Evolutionary conservation across 176 grass and related monocot genomes (phyloP).

Genomic region (Panicum miliaceum): DNA sequence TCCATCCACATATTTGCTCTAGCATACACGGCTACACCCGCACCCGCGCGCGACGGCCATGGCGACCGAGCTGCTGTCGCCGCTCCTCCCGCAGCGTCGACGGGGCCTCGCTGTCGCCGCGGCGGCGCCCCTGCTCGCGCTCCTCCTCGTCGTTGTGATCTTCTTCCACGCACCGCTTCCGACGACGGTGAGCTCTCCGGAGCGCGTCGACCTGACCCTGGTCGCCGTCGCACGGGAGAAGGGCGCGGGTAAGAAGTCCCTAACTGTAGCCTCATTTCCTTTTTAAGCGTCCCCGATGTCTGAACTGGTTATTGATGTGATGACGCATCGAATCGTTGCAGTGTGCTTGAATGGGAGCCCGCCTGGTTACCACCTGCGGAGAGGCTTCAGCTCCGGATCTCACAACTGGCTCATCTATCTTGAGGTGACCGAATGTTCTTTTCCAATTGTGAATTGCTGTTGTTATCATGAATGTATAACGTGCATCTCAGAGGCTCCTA

Average conservation of each 20-base stretch:
- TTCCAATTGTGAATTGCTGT: neutral
- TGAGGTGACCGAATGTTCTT: conserved; percentile 47
- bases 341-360: conserved; percentile 87
- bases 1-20: neutral
- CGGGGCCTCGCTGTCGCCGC: neutral
- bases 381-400: conserved; percentile 67
- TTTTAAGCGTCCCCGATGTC: neutral
- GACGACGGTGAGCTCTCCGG: neutral
- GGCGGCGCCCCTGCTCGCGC: neutral
- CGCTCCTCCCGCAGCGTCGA: neutral
- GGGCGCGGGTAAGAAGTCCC: conserved; percentile 33
- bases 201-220: conserved; percentile 55
- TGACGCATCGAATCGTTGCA: conserved; percentile 9
- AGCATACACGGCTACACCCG: neutral
- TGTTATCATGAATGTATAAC: neutral
- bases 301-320: neutral
- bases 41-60: neutral
- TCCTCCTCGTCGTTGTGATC: neutral
- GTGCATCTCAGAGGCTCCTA: neutral
- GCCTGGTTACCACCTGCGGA: conserved; percentile 74
- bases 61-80: neutral
- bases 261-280: neutral
- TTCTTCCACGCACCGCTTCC: neutral
- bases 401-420: conserved; percentile 72
- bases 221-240: conserved; percentile 40